Evolutionary conservation across 106 monocot genomes (phyloP), one percentile per base, ranked within the genome.

Genomic region (Phalaenopsis equestris): DNA sequence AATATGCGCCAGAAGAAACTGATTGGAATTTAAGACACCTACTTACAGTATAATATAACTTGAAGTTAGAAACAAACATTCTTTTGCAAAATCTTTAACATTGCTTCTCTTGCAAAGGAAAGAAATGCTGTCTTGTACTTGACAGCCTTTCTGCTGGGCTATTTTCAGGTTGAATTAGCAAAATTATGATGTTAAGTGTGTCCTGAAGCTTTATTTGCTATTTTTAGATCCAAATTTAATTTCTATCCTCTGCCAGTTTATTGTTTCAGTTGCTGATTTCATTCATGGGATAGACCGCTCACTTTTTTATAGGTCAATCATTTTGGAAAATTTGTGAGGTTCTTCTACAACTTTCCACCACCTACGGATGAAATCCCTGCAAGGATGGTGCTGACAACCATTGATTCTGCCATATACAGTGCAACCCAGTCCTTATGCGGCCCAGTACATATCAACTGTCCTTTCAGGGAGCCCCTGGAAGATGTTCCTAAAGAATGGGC

Each of bases 381-480:
- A 76, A 92, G 92, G 89, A 94, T 88, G 80, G 86, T 97, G 79
- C 93, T 97, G 19, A 97, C 97, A 61, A 90, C 97, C 55, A 78
- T 97, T 80, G 97, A 97, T 75, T 88, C 92, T 80, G 92, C 90
- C 17, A 78, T 83, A 21, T 89, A 97, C 52, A 80, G 75, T 83
- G 91, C 94, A 85, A 97, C 80, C 73, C 90, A 88, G 84, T 49
- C 30, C 72, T 90, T 92, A 82, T 77, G 55, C 64, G 94, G 97
- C 55, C 97, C 97, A 45, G 93, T 88, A 8, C 97, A 96, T 82
- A 90, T 96, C 38, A 96, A 96, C 73, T 96, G 91, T 80, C 87
- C 88, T 67, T 93, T 96, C 79, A 84, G 96, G 82, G 96, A 96
- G 67, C 93, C 96, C 75, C 65, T 96, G 73, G 91, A 87, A 56